Conservation (phyloP, 129 eudicot species). For the Kitagawia praeruptora region DNA sequence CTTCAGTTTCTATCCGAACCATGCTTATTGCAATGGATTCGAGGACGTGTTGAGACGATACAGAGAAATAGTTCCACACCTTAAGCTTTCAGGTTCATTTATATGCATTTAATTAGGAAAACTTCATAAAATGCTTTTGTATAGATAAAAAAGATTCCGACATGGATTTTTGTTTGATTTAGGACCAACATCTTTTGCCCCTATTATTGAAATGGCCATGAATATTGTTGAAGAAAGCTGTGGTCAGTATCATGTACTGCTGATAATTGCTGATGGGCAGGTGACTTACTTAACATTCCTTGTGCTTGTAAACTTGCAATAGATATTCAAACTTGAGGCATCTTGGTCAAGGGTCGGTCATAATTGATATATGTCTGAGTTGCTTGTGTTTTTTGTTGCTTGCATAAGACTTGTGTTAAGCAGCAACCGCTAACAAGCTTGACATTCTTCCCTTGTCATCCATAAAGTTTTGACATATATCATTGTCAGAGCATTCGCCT, state of each 20-base stretch:
- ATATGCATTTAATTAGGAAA: not conserved
- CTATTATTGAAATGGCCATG: conserved; percentile 64
- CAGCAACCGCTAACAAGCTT: not conserved
- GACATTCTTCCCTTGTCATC: not conserved
- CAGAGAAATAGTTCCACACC: conserved; percentile 61
- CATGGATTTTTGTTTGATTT: not conserved
- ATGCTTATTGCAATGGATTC: conserved; percentile 53
- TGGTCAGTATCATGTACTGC: conserved; percentile 74
- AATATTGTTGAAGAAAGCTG: conserved; percentile 62
- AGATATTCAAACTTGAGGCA: no score
- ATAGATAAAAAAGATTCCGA: not conserved
- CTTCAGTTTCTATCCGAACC: conserved; percentile 52
- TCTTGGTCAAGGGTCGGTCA: not conserved
- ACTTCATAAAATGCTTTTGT: not conserved
- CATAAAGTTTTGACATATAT: not conserved
- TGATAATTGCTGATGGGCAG: conserved; percentile 79
- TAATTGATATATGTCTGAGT: not conserved
- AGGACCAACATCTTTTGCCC: conserved; percentile 86
- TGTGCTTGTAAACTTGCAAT: not conserved
- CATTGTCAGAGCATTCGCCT: no score
- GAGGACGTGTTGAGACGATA: conserved; percentile 55
- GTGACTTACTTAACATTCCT: conserved; percentile 16
- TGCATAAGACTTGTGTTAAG: no score
- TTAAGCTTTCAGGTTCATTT: conserved; percentile 47
- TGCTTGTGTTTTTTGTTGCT: no score